Evolutionary conservation across 371 early-diverging fungal genomes (phyloP).

Genomic region (Rhizomucor miehei): DNA sequence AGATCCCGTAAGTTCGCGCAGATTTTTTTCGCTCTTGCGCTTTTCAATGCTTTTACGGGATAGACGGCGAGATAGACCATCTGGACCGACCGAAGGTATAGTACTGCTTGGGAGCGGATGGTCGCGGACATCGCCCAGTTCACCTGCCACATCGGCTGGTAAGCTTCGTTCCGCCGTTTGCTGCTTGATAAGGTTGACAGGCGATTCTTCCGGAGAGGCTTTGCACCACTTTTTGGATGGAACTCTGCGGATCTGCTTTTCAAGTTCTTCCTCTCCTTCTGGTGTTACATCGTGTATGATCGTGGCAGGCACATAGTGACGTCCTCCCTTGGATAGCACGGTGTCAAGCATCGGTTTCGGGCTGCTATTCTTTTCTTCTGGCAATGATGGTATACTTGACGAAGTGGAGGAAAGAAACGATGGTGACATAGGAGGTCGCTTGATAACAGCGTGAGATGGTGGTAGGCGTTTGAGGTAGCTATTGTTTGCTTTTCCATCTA

Average conservation of each 20-base stretch:
- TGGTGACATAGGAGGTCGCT: no score
- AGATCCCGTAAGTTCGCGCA: conserved; percentile 8
- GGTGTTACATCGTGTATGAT: conserved; percentile 14
- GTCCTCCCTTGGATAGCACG: not conserved
- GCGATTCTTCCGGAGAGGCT: conserved; percentile 17
- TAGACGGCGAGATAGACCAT: conserved; percentile 19
- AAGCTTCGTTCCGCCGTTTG: not conserved
- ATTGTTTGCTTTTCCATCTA: not conserved
- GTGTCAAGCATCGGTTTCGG: not conserved
- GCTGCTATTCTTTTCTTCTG: not conserved
- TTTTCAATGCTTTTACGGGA: conserved; percentile 26
- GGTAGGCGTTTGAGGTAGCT: no score
- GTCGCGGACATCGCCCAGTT: not conserved
- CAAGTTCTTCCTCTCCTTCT: conserved; percentile 23
- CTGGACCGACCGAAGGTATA: not conserved
- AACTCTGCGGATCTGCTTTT: conserved; percentile 22
- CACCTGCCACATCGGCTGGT: no score
- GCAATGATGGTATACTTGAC: conserved; percentile 4
- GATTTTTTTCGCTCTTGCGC: conserved; percentile 22
- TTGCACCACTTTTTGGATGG: conserved; percentile 43
- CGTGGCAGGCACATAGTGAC: conserved; percentile 11
- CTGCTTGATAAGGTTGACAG: not conserved
- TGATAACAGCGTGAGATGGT: no score
- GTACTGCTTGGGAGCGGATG: not conserved
- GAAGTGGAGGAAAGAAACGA: not conserved